A percentile compares a stretch with the other conserved stretches of the same genome.
Evolutionary conservation across 805 yeast genomes (phyloP).

Genomic region (Starmerella bombi): DNA sequence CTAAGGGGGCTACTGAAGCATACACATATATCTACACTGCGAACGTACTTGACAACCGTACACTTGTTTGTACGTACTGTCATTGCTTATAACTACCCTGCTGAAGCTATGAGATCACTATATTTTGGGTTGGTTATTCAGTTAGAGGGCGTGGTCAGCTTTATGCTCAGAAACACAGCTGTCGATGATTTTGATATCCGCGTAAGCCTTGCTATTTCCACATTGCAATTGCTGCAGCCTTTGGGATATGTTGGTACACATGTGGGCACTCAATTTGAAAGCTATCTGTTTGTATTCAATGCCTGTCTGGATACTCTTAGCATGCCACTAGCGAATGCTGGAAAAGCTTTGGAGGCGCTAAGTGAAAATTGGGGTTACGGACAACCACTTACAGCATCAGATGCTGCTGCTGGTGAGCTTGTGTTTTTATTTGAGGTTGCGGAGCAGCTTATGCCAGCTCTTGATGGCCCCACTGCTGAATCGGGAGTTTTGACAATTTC

Average conservation of each 20-base stretch:
- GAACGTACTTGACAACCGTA: conserved; percentile 1
- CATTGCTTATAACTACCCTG: conserved; percentile 1
- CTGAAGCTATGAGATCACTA: conserved; percentile 9
- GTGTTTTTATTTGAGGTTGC: conserved; percentile 14
- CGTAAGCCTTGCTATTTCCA: conserved; percentile 1
- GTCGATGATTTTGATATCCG: background rate
- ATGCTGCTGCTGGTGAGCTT: conserved; percentile 14
- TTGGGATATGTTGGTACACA: conserved; percentile 14
- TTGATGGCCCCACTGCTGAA: conserved; percentile 6
- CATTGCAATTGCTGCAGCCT: conserved; percentile 14
- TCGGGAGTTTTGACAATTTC: conserved; percentile 13
- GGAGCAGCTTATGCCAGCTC: conserved; percentile 17
- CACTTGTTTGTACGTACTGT: conserved; percentile 9
- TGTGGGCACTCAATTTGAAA: conserved; percentile 15
- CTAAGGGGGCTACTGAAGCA: conserved; percentile 4
- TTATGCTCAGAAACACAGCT: conserved; percentile 1
- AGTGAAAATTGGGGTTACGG: conserved; percentile 11
- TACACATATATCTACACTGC: background rate
- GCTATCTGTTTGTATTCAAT: conserved; percentile 14
- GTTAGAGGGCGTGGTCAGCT: conserved; percentile 16
- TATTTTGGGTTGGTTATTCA: conserved; percentile 18
- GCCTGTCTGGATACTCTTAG: conserved; percentile 15
- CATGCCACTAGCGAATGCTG: conserved; percentile 1
- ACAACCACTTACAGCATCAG: conserved; percentile 1
- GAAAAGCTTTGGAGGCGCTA: conserved; percentile 2